Evolutionary conservation across 106 monocot species (phyloP).

Genomic region (Gastrodia elata): DNA sequence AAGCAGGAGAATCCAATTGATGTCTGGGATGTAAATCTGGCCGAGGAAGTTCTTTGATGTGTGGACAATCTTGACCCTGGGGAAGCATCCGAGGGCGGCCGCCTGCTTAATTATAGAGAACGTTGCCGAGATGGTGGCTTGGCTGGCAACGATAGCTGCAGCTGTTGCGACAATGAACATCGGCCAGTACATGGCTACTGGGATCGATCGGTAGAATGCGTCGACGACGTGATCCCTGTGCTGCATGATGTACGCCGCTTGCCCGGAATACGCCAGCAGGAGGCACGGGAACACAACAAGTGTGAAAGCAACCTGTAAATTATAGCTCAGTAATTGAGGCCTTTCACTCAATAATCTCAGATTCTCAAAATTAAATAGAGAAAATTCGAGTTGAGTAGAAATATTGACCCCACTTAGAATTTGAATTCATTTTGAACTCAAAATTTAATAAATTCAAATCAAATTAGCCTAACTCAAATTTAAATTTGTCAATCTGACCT

Average conservation of each 20-base stretch:
- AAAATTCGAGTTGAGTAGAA: too few species aligned
- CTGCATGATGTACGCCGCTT: constrained; percentile 73
- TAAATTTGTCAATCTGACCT: too few species aligned
- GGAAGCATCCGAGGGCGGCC: constrained; percentile 83
- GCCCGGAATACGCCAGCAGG: constrained; percentile 72
- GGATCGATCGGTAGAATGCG: constrained; percentile 77
- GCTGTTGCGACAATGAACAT: constrained; percentile 69
- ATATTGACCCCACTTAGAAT: too few species aligned
- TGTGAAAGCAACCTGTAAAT: constrained; percentile 69
- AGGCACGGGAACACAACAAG: constrained; percentile 76
- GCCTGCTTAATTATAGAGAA: constrained; percentile 95
- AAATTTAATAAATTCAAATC: too few species aligned
- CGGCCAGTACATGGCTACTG: constrained; percentile 77
- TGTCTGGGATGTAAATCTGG: constrained; percentile 93
- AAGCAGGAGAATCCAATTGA: constrained; percentile 92
- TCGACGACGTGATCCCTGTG: constrained; percentile 50
- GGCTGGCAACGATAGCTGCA: constrained; percentile 82
- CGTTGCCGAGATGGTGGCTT: constrained; percentile 90
- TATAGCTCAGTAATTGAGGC: too few species aligned
- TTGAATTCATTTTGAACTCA: too few species aligned
- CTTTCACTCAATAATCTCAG: too few species aligned
- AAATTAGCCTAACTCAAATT: too few species aligned
- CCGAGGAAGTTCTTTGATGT: constrained; percentile 90
- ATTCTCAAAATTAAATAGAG: too few species aligned
- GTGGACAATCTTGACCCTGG: constrained; percentile 84